Base-by-base conservation (phyloP, 164 flowering plant genomes). In the Vitis riparia region DNA sequence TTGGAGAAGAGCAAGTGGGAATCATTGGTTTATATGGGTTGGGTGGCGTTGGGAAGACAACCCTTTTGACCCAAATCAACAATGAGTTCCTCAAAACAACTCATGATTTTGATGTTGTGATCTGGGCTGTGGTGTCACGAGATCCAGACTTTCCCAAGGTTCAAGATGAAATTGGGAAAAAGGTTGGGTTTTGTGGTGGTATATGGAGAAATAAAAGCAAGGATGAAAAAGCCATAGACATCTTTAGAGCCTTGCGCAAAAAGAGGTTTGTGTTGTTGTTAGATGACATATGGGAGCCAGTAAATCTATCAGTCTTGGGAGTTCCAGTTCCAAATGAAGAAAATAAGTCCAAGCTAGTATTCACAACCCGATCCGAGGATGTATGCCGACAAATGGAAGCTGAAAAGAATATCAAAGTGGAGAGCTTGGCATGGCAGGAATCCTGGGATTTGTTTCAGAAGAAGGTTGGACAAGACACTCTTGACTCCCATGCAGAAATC, bases 351-450 rank as follows among this genome's bases (percentile, higher is more conserved):
- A 72, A 66, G 32, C 13, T 72, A 17, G 30, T 66, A 9, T 62
- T 72, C 55, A 66, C 70, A 0, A 59, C 61, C 17, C 60, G 70
- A 15, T 72, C 55, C 1, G 44, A 56, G 59, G 50, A 62, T 15
- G 68, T 73, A 27, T 77, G 76, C n/a, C 50, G 66, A 2, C 11
- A 27, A 0, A 77, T 77, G 79, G 55, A 37, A 1, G 73, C 69
- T n/a, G 66, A 68, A 12, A 63, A 57, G 16, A 65, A 59, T 8
- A 61, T 72, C 5, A 19, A 59, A 55, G 70, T 73, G 30, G 1
- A 44, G 27, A 48, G 69, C 51, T 63, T 71, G 55, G 7, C 51
- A 10, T 14, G 11, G 9, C 44, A 71, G 8, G 56, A 65, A 32
- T 73, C 74, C 0, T 73, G 76, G 76, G 23, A 60, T 10, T 65